Evolutionary conservation across 2,329 filamentous ascomycete species (phyloP).

Genomic region (Rutstroemia sp.): DNA sequence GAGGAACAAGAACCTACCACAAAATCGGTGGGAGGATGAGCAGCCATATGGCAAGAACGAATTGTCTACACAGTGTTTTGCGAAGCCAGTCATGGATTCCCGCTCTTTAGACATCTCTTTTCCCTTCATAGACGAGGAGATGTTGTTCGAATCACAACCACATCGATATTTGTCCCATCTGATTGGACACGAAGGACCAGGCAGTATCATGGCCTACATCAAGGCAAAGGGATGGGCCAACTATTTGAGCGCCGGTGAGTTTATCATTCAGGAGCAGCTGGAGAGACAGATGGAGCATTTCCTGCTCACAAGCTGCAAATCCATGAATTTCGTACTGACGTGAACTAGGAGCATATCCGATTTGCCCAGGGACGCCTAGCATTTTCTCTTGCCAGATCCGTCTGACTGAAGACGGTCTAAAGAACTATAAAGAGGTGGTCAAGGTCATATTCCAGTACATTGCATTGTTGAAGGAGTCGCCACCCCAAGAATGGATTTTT

Average conservation of each 20-base stretch:
- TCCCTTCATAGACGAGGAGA: slow-evolving; percentile 62
- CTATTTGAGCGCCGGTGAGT: slow-evolving; percentile 47
- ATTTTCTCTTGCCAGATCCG: slow-evolving; percentile 60
- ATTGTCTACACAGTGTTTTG: slow-evolving; percentile 58
- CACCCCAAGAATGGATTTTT: slow-evolving; percentile 88
- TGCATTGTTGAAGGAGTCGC: slow-evolving; percentile 69
- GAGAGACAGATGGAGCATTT: too few relatives aligned
- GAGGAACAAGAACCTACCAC: slow-evolving; percentile 57
- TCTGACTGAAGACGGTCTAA: slow-evolving; percentile 54
- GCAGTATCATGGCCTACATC: slow-evolving; percentile 64
- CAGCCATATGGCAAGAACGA: slow-evolving; percentile 52
- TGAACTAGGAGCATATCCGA: slow-evolving; percentile 43
- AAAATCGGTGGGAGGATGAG: slow-evolving; percentile 59
- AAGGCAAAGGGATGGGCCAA: slow-evolving; percentile 69
- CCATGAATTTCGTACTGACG: not conserved
- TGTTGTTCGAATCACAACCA: slow-evolving; percentile 59
- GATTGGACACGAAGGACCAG: slow-evolving; percentile 68
- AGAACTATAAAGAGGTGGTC: slow-evolving; percentile 55
- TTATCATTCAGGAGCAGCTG: not conserved
- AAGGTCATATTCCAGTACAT: slow-evolving; percentile 75
- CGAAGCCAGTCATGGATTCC: slow-evolving; percentile 66
- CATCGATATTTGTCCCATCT: slow-evolving; percentile 65
- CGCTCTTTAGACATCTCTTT: slow-evolving; percentile 61
- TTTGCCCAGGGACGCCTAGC: slow-evolving; percentile 57
- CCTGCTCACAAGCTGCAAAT: not conserved